Evolutionary conservation across 331 rosid species (phyloP).

Genomic region (Pyrus hybrid): DNA sequence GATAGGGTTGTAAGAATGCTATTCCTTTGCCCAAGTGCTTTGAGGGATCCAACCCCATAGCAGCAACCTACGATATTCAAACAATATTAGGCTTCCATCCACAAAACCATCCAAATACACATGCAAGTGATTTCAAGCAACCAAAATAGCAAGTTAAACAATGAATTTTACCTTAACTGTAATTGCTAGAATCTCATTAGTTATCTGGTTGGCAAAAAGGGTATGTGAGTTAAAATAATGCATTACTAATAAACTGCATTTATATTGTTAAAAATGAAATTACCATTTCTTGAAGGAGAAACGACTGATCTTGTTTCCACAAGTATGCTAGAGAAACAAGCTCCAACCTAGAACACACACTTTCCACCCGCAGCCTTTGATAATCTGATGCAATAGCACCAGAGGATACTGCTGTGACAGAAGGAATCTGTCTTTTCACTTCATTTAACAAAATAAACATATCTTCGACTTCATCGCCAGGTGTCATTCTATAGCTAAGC

Average conservation of each 20-base stretch:
- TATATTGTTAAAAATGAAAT: conserved; percentile 17
- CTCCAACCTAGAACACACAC: conserved; percentile 98
- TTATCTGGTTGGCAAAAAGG: conserved; percentile 46
- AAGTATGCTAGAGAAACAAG: conserved; percentile 94
- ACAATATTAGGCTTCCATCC: conserved; percentile 20
- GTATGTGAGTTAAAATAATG: not conserved
- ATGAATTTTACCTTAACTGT: conserved; percentile 71
- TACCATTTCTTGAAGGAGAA: conserved; percentile 96
- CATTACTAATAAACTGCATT: conserved; percentile 5
- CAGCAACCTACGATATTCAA: conserved; percentile 66
- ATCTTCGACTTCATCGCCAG: conserved; percentile 97
- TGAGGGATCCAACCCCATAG: conserved; percentile 87
- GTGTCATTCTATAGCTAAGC: conserved; percentile 73
- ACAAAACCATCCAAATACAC: conserved; percentile 12
- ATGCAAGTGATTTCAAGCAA: not conserved
- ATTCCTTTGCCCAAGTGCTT: conserved; percentile 93
- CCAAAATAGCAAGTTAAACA: not conserved
- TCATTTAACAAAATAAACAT: conserved; percentile 75
- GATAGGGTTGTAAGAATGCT: conserved; percentile 53
- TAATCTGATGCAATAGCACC: conserved; percentile 99
- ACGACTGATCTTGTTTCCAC: conserved; percentile 95
- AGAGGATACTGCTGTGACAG: conserved; percentile 74
- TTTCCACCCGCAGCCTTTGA: conserved; percentile 93
- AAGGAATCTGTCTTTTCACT: conserved; percentile 81
- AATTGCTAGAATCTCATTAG: conserved; percentile 67